These are phyloP conservation scores for Paraconiothyrium brasiliense DNA, from an alignment of 2,329 filamentous ascomycete genomes.

Conservation along the genomic window DNA sequence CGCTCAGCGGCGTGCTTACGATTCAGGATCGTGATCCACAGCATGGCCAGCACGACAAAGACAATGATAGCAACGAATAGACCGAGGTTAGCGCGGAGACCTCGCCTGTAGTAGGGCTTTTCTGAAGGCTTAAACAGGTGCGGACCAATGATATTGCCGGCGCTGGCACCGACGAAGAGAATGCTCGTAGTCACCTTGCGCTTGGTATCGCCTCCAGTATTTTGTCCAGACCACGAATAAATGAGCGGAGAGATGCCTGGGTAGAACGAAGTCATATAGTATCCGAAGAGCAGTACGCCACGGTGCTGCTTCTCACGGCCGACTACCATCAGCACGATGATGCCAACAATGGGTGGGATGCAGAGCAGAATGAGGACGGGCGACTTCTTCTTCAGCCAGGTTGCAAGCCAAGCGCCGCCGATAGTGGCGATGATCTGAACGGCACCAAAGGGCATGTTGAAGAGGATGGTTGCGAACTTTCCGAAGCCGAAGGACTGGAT, in stretches of 20 bases:
- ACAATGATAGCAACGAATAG: slow-evolving; percentile 69
- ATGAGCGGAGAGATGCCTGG: slow-evolving; percentile 69
- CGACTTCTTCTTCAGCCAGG: slow-evolving; percentile 64
- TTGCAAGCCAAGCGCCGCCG: slow-evolving; percentile 65
- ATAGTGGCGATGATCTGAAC: slow-evolving; percentile 69
- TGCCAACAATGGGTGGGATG: slow-evolving; percentile 66
- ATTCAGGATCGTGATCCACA: slow-evolving; percentile 65
- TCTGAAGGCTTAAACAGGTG: slow-evolving; percentile 70
- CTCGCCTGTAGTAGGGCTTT: slow-evolving; percentile 66
- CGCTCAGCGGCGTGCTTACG: slow-evolving; percentile 63
- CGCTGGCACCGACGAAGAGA: slow-evolving; percentile 71
- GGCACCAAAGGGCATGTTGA: slow-evolving; percentile 69
- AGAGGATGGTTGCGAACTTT: slow-evolving; percentile 65
- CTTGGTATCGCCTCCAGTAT: slow-evolving; percentile 75
- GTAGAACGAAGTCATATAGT: slow-evolving; percentile 69
- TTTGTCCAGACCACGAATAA: slow-evolving; percentile 69
- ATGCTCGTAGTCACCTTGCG: slow-evolving; percentile 72
- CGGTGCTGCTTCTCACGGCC: slow-evolving; percentile 58
- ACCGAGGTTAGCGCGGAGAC: slow-evolving; percentile 67
- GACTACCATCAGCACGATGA: slow-evolving; percentile 63
- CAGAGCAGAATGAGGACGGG: slow-evolving; percentile 64
- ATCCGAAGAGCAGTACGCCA: slow-evolving; percentile 64
- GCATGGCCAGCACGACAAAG: slow-evolving; percentile 56
- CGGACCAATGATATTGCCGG: slow-evolving; percentile 73
- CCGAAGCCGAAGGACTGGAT: slow-evolving; percentile 67